A percentile compares a stretch with the other conserved stretches of the same genome.
Evolutionary conservation across 768 basidiomycete genomes (phyloP).

Genomic region (Candolleomyces eurysporus): DNA sequence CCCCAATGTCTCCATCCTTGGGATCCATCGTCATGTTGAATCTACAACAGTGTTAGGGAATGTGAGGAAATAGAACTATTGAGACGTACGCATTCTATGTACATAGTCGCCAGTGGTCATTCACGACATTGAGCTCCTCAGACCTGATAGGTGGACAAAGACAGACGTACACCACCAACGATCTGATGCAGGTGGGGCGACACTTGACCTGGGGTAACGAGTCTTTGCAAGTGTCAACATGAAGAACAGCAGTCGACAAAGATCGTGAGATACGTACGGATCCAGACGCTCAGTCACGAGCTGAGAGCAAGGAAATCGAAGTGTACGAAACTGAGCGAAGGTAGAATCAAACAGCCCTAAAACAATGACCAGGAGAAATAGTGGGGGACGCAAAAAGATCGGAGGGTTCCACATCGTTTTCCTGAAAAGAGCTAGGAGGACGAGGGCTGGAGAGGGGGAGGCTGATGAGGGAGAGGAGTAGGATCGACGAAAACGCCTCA

Average conservation of each 20-base stretch:
- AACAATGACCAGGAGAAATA: no score
- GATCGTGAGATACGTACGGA: not conserved
- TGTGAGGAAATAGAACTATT: not conserved
- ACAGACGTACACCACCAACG: conserved; percentile 10
- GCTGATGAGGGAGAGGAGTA: no score
- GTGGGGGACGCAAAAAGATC: no score
- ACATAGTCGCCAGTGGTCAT: not conserved
- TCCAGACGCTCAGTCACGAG: not conserved
- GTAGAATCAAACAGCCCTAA: no score
- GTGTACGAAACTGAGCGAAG: not conserved
- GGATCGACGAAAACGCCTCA: no score
- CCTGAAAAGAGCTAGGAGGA: no score
- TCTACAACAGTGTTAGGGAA: not conserved
- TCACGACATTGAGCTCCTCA: not conserved
- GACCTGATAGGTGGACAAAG: not conserved
- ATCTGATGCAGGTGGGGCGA: conserved; percentile 10
- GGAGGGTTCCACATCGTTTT: no score
- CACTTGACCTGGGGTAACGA: conserved; percentile 8
- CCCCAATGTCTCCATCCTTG: conserved; percentile 2
- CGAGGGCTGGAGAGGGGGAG: no score
- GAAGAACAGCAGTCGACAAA: not conserved
- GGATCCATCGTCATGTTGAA: conserved; percentile 13
- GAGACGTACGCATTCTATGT: conserved; percentile 9
- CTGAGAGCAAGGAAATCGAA: conserved; percentile 3
- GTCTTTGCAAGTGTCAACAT: not conserved